phyloP scores from a whole-genome alignment of 225 moss, liverwort and hornwort genomes.

The Polytrichum commune region DNA sequence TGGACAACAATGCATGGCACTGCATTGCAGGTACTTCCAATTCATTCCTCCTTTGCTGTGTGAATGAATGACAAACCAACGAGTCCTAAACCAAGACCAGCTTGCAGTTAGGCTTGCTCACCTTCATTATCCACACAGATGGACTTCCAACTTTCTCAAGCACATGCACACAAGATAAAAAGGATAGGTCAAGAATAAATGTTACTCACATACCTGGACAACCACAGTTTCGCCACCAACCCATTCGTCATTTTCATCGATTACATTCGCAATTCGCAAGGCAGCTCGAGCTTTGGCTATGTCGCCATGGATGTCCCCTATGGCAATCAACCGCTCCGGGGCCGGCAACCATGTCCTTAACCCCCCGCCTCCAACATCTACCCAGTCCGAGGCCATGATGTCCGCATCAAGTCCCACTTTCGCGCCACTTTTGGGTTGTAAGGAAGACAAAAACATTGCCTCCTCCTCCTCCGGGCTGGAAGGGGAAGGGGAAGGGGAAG shows the following conservation, averaged over 20 bases:
- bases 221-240: conserved; percentile 83
- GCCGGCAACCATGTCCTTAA: conserved; percentile 57
- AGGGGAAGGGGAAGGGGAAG: conserved; percentile 18
- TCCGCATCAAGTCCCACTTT: neutral
- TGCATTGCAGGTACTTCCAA: no score
- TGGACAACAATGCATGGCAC: no score
- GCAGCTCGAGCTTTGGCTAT: conserved; percentile 71
- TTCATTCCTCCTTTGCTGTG: no score
- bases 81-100: no score
- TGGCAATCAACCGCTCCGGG: conserved; percentile 70
- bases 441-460: neutral
- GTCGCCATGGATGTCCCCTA: conserved; percentile 89
- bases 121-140: no score
- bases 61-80: no score
- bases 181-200: neutral
- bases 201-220: conserved; percentile 50
- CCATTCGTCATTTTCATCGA: conserved; percentile 71
- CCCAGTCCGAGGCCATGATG: conserved; percentile 1
- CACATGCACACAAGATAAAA: neutral
- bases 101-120: no score
- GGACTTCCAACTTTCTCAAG: no score
- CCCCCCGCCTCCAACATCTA: neutral
- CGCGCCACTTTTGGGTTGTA: neutral
- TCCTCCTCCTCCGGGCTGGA: neutral
- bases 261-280: conserved; percentile 68